Conservation (phyloP, 768 basidiomycete species). For the Mycena albidolilacea region DNA sequence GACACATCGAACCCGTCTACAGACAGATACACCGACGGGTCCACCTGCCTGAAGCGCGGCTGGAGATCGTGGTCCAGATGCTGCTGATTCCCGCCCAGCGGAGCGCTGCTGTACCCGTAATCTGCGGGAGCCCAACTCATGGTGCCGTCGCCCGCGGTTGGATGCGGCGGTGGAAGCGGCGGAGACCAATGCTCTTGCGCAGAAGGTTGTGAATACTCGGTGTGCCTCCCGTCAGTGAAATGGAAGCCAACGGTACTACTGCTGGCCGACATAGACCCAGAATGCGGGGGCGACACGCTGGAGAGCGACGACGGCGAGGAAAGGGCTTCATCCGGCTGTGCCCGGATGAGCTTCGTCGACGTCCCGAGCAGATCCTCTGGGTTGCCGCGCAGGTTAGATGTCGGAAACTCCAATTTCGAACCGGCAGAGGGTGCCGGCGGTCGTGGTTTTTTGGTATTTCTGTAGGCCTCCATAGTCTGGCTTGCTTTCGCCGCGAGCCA, state of each 20-base stretch:
- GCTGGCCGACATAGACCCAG: background rate
- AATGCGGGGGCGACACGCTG: background rate
- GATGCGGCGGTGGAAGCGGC: background rate
- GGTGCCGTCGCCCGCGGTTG: background rate
- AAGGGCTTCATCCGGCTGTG: constrained; percentile 21
- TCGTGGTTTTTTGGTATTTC: constrained; percentile 10
- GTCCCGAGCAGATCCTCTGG: constrained; percentile 42
- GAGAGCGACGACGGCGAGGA: constrained; percentile 13
- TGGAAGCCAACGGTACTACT: background rate
- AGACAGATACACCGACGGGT: constrained; percentile 31
- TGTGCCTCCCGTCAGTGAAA: background rate
- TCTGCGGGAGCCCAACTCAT: constrained; percentile 10
- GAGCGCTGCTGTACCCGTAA: background rate
- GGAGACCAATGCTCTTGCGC: constrained; percentile 13
- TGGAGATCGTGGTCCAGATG: background rate
- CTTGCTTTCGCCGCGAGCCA: constrained; percentile 36
- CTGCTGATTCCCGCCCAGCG: background rate
- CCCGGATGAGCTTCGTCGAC: constrained; percentile 42
- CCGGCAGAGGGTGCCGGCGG: background rate
- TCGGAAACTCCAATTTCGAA: constrained; percentile 32
- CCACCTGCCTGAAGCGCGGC: constrained; percentile 12
- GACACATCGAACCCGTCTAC: constrained; percentile 38
- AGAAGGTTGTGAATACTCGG: background rate
- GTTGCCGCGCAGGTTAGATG: constrained; percentile 39
- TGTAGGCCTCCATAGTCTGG: constrained; percentile 35